A percentile compares a stretch with the other conserved stretches of the same genome.
Conservation (phyloP, 345 rosid genomes). For the Citrus hindsii region DNA sequence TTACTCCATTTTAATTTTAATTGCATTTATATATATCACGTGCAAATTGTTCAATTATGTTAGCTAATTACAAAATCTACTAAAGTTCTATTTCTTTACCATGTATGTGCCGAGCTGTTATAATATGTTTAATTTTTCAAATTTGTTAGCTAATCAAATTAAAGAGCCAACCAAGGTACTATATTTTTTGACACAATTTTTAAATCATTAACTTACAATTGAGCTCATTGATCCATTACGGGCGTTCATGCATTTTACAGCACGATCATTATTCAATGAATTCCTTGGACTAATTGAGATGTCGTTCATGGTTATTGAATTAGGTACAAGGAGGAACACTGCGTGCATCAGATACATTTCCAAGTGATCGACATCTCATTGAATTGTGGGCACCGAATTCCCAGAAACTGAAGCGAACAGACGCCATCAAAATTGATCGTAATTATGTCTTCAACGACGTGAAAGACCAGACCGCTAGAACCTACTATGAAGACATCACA, state of each 20-base stretch:
- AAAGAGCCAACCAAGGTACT: too few relatives aligned
- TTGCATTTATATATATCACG: neutral
- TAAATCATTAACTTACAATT: too few relatives aligned
- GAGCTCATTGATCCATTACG: too few relatives aligned
- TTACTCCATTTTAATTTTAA: neutral
- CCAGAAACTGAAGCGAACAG: neutral
- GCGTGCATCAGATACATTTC: slow-evolving; percentile 60
- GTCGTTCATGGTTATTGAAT: neutral
- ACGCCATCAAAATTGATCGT: neutral
- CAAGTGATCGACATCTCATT: slow-evolving; percentile 49
- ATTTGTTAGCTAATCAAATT: too few relatives aligned
- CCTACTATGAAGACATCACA: slow-evolving; percentile 56
- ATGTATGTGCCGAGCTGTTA: too few relatives aligned
- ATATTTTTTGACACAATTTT: too few relatives aligned
- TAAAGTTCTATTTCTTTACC: too few relatives aligned
- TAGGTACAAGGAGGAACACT: slow-evolving; percentile 70
- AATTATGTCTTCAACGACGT: neutral
- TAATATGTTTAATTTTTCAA: too few relatives aligned
- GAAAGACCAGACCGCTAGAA: slow-evolving; percentile 21
- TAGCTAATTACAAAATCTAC: too few relatives aligned
- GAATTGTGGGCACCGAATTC: slow-evolving; percentile 52
- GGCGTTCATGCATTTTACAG: too few relatives aligned
- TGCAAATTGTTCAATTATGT: too few relatives aligned
- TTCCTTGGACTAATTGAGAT: neutral
- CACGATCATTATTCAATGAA: too few relatives aligned